A percentile compares a stretch with the other conserved stretches of the same genome.
Evolutionary conservation across 192 early-diverging fungal species (phyloP).

Genomic region (Coemansia sp.): DNA sequence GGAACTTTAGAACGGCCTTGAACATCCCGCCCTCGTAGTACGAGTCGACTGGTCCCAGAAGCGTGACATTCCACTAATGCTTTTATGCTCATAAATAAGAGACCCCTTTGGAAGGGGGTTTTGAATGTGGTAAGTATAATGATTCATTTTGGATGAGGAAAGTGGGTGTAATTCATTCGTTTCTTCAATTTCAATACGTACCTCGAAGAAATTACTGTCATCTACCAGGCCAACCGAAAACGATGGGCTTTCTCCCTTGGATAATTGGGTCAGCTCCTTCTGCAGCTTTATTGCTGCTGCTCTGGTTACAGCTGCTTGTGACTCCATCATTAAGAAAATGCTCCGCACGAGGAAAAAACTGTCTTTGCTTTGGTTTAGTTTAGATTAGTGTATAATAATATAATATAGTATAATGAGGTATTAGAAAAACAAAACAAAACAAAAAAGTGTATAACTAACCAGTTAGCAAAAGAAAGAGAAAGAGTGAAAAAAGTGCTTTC

Average conservation of each 20-base stretch:
- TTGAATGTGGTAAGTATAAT: not conserved
- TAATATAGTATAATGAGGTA: too few relatives aligned
- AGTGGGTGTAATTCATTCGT: not conserved
- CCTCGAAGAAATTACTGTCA: slow-evolving; percentile 86
- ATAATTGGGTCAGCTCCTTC: slow-evolving; percentile 61
- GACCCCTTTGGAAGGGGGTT: not conserved
- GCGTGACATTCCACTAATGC: slow-evolving; percentile 81
- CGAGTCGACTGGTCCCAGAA: slow-evolving; percentile 87
- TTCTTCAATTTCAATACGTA: slow-evolving; percentile 27
- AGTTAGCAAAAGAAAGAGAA: too few relatives aligned
- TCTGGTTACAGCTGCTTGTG: slow-evolving; percentile 1
- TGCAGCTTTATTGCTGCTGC: slow-evolving; percentile 31
- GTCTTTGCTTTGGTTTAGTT: too few relatives aligned
- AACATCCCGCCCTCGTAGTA: slow-evolving; percentile 95
- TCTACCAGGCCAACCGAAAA: slow-evolving; percentile 93
- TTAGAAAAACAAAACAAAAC: too few relatives aligned
- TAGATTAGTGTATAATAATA: too few relatives aligned
- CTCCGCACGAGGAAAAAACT: not conserved
- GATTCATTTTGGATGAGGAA: not conserved
- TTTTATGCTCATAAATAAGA: not conserved
- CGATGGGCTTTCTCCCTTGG: slow-evolving; percentile 69
- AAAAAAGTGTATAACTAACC: too few relatives aligned
- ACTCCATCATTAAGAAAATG: slow-evolving; percentile 14
- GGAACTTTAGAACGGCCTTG: slow-evolving; percentile 76
- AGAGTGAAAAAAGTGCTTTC: too few relatives aligned